A percentile compares a stretch with the other conserved stretches of the same genome.
These are phyloP conservation scores for Corynespora cassiicola DNA, from an alignment of 2,329 filamentous ascomycete species.

Conservation along the genomic window DNA sequence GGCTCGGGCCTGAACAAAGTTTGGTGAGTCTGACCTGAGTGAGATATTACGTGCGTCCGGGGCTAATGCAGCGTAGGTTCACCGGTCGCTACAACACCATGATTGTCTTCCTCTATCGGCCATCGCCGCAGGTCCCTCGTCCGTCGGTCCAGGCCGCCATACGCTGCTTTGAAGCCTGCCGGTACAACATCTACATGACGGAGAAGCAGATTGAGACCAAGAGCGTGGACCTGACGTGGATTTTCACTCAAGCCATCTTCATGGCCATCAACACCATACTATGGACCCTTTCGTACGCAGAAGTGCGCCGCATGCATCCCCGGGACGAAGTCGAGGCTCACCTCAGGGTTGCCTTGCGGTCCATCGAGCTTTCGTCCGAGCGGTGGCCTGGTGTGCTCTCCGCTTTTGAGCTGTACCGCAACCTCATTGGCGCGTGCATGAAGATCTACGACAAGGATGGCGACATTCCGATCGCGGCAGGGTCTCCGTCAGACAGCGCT, in stretches of 20 bases:
- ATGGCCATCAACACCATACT: slow-evolving; percentile 91
- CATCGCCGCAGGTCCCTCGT: slow-evolving; percentile 88
- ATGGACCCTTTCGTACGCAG: slow-evolving; percentile 88
- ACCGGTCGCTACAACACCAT: slow-evolving; percentile 81
- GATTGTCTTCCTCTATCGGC: slow-evolving; percentile 85
- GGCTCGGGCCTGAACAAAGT: slow-evolving; percentile 76
- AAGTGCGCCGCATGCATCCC: slow-evolving; percentile 75
- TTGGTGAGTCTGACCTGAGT: too few relatives aligned
- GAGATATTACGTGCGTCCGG: too few relatives aligned
- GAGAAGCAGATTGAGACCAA: slow-evolving; percentile 78
- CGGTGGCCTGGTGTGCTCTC: slow-evolving; percentile 91
- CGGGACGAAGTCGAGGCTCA: slow-evolving; percentile 79
- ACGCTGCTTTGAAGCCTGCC: slow-evolving; percentile 82
- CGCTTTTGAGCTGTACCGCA: slow-evolving; percentile 84
- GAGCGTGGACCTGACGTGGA: slow-evolving; percentile 88
- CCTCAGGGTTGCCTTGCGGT: slow-evolving; percentile 76
- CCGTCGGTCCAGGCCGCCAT: slow-evolving; percentile 80
- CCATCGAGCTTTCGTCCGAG: slow-evolving; percentile 79
- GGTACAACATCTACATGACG: slow-evolving; percentile 81
- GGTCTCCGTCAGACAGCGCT: slow-evolving; percentile 55
- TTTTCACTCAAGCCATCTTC: slow-evolving; percentile 87
- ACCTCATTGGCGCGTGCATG: slow-evolving; percentile 83
- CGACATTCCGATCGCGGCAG: slow-evolving; percentile 56
- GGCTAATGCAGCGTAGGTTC: slow-evolving; percentile 56
- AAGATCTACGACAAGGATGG: slow-evolving; percentile 78